Evolutionary conservation across 768 basidiomycete species (phyloP), one percentile per base, ranked within the genome.

Genomic region (Serendipita vermifera): DNA sequence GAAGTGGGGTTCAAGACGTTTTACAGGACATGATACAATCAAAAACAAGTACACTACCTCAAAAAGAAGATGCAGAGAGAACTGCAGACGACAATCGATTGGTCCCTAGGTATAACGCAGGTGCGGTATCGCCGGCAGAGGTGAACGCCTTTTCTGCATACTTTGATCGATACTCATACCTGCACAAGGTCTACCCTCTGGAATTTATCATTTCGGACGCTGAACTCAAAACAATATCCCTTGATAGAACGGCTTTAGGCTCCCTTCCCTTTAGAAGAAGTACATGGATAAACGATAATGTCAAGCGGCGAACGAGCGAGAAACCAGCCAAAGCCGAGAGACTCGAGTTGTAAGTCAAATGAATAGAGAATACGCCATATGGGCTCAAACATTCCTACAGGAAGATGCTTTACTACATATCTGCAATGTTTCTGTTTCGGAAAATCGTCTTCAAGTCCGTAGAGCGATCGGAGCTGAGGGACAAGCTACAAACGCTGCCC

Each of bases 11-110:
- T 33, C 82, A 82, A 61, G 78, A 77, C 57, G 82, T 87, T 68
- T 72, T 99, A 59, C 86, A 89, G 75, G 80, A 85, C 31, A 78
- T 82, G 41, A 93, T 99, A 60, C 79, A 83, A 56, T 80, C 77
- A 60, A 83, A 79, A 38, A 84, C 85, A 0, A 75, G 72, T 48
- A 77, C 78, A 20, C 70, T 91, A 36, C 81, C 87, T 61, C 82
- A 83, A 1, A 69, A 72, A 86, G 87, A 84, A 65, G 79, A 83
- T 66, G 81, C 79, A 3, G 82, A 82, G 62, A 80, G 75, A 24
- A 68, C 72, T 1, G 75, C 79, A 0, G 79, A 89, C 64, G 75
- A 70, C 63, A 75, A 75, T 53, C 80, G 89, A 7, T 77, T 85
- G 29, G 81, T 96, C 29, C 94, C 94, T 3, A 74, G 77, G 1